A percentile compares a stretch with the other conserved stretches of the same genome.
Conservation (phyloP, 306 rosid species). For the Cercis canadensis region DNA sequence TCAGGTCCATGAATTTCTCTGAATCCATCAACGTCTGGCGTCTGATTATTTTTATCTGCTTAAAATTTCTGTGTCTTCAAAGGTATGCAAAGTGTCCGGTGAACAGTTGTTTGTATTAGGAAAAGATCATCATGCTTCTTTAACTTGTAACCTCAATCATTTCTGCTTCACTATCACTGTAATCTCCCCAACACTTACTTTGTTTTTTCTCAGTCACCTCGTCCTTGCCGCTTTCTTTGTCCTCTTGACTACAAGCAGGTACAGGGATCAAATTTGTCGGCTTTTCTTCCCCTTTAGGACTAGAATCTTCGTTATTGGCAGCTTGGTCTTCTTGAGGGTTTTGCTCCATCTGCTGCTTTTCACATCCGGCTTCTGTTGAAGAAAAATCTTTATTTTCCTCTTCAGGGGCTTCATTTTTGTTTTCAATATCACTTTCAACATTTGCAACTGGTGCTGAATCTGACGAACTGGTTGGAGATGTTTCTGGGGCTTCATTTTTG, state of each 20-base stretch:
- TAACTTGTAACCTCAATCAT: conserved; percentile 64
- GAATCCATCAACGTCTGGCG: conserved; percentile 21
- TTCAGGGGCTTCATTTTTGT: conserved; percentile 39
- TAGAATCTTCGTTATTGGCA: conserved; percentile 39
- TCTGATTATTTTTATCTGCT: not conserved
- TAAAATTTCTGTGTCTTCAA: conserved; percentile 29
- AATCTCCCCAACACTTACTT: conserved; percentile 93
- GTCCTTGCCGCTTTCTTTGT: conserved; percentile 43
- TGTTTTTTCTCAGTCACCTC: conserved; percentile 50
- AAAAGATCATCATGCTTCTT: conserved; percentile 40
- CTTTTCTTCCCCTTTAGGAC: conserved; percentile 53
- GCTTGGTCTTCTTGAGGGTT: conserved; percentile 51
- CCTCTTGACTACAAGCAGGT: conserved; percentile 40
- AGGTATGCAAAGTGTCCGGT: conserved; percentile 31
- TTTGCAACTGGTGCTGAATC: conserved; percentile 50
- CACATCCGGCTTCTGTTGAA: conserved; percentile 44
- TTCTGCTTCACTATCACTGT: conserved; percentile 84
- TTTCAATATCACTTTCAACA: conserved; percentile 48
- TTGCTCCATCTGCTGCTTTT: conserved; percentile 51
- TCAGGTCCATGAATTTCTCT: conserved; percentile 25
- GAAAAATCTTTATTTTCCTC: conserved; percentile 48
- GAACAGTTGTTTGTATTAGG: conserved; percentile 16
- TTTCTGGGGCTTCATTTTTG: conserved; percentile 36
- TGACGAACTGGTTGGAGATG: conserved; percentile 59
- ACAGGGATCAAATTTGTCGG: conserved; percentile 41